Percentiles rank a stretch among this genome's conserved stretches.
Evolutionary conservation across 257 asterid species (phyloP).

Genomic region (Capsicum pubescens): DNA sequence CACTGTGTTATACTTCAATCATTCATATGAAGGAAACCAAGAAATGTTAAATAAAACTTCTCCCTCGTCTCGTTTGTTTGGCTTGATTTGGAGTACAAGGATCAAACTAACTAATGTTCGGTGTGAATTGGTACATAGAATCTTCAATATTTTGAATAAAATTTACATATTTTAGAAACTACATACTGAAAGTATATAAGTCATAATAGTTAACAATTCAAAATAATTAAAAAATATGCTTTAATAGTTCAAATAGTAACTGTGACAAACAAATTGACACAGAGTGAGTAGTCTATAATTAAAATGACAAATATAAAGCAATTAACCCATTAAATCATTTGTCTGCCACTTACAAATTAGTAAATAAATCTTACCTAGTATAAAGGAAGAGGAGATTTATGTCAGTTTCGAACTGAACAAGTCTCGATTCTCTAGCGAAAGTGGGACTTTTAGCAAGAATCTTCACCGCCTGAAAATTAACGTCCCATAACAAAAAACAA

Average conservation of each 20-base stretch:
- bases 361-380: slow-evolving; percentile 60
- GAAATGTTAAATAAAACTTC: not conserved
- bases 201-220: too few species aligned
- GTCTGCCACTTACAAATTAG: not conserved
- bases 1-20: not conserved
- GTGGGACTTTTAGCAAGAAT: slow-evolving; percentile 90
- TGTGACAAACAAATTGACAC: too few species aligned
- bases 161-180: too few species aligned
- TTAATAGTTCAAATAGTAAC: too few species aligned
- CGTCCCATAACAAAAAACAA: not conserved
- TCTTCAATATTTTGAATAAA: too few species aligned
- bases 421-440: slow-evolving; percentile 66
- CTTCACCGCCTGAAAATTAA: slow-evolving; percentile 66
- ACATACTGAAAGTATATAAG: too few species aligned
- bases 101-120: too few species aligned
- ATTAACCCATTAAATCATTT: not conserved
- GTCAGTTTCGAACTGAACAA: slow-evolving; percentile 81
- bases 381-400: slow-evolving; percentile 78
- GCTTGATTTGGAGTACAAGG: too few species aligned
- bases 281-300: not conserved
- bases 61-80: too few species aligned
- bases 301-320: not conserved
- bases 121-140: too few species aligned
- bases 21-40: not conserved
- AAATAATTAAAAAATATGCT: too few species aligned